phyloP scores from a whole-genome alignment of 208 protist species.

The Trypanosoma avium region DNA sequence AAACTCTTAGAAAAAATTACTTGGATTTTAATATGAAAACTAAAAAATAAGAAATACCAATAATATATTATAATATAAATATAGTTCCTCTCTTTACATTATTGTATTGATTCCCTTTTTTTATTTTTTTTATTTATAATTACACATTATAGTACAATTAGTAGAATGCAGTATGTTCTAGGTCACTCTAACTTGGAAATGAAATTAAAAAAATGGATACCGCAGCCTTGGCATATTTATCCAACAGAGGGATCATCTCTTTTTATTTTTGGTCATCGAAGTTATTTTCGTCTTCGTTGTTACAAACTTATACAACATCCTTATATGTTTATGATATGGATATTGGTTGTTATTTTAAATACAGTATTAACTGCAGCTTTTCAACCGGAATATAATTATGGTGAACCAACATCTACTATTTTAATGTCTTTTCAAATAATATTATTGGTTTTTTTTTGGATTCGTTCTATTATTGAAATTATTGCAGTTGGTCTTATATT shows the following conservation, averaged over 20 bases:
- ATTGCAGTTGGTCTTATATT: constrained; percentile 37
- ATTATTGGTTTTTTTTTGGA: constrained; percentile 48
- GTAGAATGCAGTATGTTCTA: too few relatives aligned
- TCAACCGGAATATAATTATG: constrained; percentile 41
- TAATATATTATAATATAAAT: background rate
- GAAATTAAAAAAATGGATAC: background rate
- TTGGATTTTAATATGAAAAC: too few relatives aligned
- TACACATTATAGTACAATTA: too few relatives aligned
- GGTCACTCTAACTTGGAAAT: too few relatives aligned
- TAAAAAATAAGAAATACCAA: too few relatives aligned
- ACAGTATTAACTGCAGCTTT: constrained; percentile 35
- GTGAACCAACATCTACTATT: constrained; percentile 15
- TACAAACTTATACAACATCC: constrained; percentile 13
- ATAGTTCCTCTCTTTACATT: background rate
- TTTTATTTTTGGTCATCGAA: constrained; percentile 7
- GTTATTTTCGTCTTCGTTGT: constrained; percentile 11
- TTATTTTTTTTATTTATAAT: constrained; percentile 3
- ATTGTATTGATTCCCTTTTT: constrained; percentile 6
- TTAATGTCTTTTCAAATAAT: constrained; percentile 33
- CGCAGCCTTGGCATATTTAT: constrained; percentile 1
- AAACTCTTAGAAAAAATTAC: too few relatives aligned
- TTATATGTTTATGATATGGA: constrained; percentile 23
- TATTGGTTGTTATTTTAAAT: constrained; percentile 27
- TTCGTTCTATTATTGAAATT: constrained; percentile 52
- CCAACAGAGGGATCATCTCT: constrained; percentile 12